Base-by-base conservation (phyloP, 306 rosid genomes). In the Coriaria nepalensis region DNA sequence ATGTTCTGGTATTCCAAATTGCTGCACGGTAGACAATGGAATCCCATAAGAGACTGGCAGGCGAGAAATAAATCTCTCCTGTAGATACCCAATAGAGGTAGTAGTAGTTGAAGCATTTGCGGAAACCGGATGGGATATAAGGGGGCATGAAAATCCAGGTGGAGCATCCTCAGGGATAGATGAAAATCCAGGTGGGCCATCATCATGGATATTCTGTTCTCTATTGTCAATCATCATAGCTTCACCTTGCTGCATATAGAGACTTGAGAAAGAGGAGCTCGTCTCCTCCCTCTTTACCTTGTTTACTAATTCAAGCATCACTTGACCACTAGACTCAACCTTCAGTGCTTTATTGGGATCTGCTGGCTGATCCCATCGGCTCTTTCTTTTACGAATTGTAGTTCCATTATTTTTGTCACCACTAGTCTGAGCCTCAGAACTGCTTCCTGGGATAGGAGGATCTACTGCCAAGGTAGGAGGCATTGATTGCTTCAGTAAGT, bases 291-390 rank as follows among this genome's bases (percentile, higher is more conserved):
- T 42, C 51, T 55, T 67, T 51, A 34, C 29, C 8, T 47, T 52
- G 51, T 52, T 55, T 15, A 6, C 10, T n/a, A n/a, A 46, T n/a
- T 37, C 64, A 38, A 13, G 37, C 11, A 50, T 6, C 36, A 37
- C 50, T 38, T 51, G 54, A 48, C 52, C 65, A 43, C 50, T 34
- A 46, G 64, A 44, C 45, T 72, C 78, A 2, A 48, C 45, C 59
- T 67, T 68, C 59, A 62, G 78, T 53, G 73, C 82, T 67, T 65
- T 80, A 36, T 35, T 65, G 47, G 72, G 53, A 52, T 73, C 88
- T 6, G 88, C 87, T 39, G 94, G 96, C 53, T 86, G 94, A 76
- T 92, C 99, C 99, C 99, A 92, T 62, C 99, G 79, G 66, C 96
- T 92, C 61, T 86, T 92, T 40, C 98, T 94, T 64, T 92, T 92